phyloP scores from a whole-genome alignment of 106 monocot species.

The Dendrobium chrysotoxum region DNA sequence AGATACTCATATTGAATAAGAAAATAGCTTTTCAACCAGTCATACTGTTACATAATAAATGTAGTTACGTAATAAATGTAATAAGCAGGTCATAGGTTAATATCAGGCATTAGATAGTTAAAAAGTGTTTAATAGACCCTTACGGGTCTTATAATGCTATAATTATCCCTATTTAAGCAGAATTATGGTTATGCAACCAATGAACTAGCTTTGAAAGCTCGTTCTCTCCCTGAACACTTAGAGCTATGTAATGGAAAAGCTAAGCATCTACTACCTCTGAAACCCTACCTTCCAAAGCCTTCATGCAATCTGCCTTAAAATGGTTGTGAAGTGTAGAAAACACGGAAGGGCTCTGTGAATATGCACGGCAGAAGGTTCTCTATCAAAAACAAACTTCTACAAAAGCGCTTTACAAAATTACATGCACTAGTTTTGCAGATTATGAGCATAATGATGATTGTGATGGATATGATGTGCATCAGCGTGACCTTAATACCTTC shows the following conservation, averaged over 20 bases:
- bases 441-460: background rate
- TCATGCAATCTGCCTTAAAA: background rate
- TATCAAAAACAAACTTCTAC: background rate
- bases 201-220: too few relatives aligned
- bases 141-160: too few relatives aligned
- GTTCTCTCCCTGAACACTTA: too few relatives aligned
- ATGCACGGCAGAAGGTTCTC: too few relatives aligned
- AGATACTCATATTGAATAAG: background rate
- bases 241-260: too few relatives aligned
- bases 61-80: background rate
- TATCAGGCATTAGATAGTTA: too few relatives aligned
- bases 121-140: too few relatives aligned
- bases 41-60: background rate
- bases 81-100: too few relatives aligned
- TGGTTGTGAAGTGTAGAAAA: background rate
- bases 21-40: background rate
- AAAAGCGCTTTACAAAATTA: background rate
- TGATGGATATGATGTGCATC: background rate
- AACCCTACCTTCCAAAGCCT: background rate
- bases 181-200: too few relatives aligned
- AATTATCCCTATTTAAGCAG: too few relatives aligned
- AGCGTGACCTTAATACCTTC: slow-evolving; percentile 42
- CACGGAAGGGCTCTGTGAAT: background rate
- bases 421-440: background rate
- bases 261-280: background rate